Evolutionary conservation across 2,329 filamentous ascomycete species (phyloP), one percentile per base, ranked within the genome.

Genomic region (Fusarium gaditjirri): DNA sequence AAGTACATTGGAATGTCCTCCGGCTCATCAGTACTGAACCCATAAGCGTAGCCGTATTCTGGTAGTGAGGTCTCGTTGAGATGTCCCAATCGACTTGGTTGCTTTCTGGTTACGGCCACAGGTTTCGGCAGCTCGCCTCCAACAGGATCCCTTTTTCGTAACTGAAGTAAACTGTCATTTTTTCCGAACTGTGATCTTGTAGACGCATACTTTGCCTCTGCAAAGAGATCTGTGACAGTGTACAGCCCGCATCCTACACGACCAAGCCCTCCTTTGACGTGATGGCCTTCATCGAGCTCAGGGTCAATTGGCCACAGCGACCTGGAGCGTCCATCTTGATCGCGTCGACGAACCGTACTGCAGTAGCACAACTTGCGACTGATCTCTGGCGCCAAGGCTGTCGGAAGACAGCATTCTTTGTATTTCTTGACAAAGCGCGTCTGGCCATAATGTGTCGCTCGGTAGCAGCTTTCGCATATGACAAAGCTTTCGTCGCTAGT

Each of bases 391-490:
- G 76, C 75, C 11, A 82, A 76, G 3, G 65, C 69, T 2, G 75
- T 63, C 0, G 72, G 46, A 2, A 82, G 69, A 27, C 79, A 75
- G 53, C 75, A 81, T 38, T 81, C 76, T 55, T 83, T 83, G 61
- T 81, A 80, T 14, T 72, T 50, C 64, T 83, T 83, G 4, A 59
- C 52, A 60, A 77, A 81, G 2, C 66, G 57, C 8, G 55, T 29
- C 7, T 78, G 68, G 11, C 78, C 78, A 41, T 79, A 79, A 59
- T 79, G 73, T 2, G 67, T 62, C 7, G 65, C 47, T 29, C 79
- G 64, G 60, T 82, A 83, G 65, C 82, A 83, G 23, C 52, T 55
- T 55, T 83, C 80, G 62, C 80, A 82, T n/a, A 82, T 42, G 6
- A 50, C 21, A 0, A 62, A 61, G 16, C 56, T 53, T 19, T 72